Conservation (phyloP, 2,329 filamentous ascomycete genomes). For the Podosphaera xanthii region DNA sequence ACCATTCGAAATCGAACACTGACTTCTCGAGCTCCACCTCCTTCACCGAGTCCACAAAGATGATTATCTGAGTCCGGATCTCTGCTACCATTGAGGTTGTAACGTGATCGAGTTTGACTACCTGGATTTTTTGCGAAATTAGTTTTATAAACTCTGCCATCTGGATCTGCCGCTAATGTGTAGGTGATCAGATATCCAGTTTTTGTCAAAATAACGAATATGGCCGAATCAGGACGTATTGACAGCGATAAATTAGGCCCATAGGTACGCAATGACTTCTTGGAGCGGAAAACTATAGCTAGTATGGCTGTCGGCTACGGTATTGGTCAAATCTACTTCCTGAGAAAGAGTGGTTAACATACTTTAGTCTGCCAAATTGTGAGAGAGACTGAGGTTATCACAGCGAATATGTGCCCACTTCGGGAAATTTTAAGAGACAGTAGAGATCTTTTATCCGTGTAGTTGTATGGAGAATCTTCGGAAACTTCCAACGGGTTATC, state of each 20-base stretch:
- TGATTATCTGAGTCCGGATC: slow-evolving; percentile 31
- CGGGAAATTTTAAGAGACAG: slow-evolving; percentile 56
- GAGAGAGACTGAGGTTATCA: slow-evolving; percentile 64
- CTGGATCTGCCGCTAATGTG: slow-evolving; percentile 64
- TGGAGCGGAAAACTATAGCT: slow-evolving; percentile 63
- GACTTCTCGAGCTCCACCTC: slow-evolving; percentile 60
- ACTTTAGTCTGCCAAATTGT: slow-evolving; percentile 96
- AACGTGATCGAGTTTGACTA: slow-evolving; percentile 36
- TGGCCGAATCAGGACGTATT: slow-evolving; percentile 74
- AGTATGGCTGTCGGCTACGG: slow-evolving; percentile 67
- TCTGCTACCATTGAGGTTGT: slow-evolving; percentile 30
- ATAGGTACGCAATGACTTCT: slow-evolving; percentile 57
- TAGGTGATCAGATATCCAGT: slow-evolving; percentile 85
- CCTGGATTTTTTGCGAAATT: slow-evolving; percentile 49
- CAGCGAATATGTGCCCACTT: slow-evolving; percentile 64
- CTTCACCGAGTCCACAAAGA: slow-evolving; percentile 58
- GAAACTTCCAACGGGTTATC: slow-evolving; percentile 5
- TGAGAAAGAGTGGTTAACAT: slow-evolving; percentile 13
- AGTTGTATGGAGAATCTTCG: slow-evolving; percentile 4
- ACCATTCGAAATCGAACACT: slow-evolving; percentile 90
- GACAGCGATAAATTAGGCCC: slow-evolving; percentile 68
- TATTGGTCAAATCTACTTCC: slow-evolving; percentile 3
- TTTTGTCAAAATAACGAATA: slow-evolving; percentile 73
- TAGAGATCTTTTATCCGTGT: slow-evolving; percentile 34
- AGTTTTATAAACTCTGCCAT: slow-evolving; percentile 65